These are phyloP conservation scores for Ulota crispa DNA, from an alignment of 225 moss, liverwort and hornwort genomes.

Conservation along the genomic window DNA sequence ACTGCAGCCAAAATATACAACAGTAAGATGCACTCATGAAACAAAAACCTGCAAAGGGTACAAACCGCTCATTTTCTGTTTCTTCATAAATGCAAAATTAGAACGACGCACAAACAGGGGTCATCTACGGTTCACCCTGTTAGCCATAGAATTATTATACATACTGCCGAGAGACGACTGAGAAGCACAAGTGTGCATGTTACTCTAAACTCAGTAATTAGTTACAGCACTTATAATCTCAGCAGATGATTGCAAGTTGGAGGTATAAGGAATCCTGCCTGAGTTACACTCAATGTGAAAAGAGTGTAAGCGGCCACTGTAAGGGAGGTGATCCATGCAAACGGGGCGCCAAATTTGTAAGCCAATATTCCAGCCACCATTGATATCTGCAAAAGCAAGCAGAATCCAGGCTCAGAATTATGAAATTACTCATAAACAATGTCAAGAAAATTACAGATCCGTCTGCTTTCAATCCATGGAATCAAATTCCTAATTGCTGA, in stretches of 20 bases:
- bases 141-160: neutral
- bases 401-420: constrained; percentile 23
- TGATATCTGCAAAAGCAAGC: constrained; percentile 66
- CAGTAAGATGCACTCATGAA: constrained; percentile 20
- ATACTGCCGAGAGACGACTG: neutral
- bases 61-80: neutral
- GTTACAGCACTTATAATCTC: neutral
- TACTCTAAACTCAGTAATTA: constrained; percentile 5
- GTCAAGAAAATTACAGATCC: constrained; percentile 6
- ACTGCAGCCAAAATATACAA: constrained; percentile 57
- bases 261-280: constrained; percentile 48
- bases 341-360: constrained; percentile 94
- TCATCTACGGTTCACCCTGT: neutral
- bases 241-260: constrained; percentile 12
- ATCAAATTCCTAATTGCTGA: constrained; percentile 6
- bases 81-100: neutral
- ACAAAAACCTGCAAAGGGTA: constrained; percentile 4
- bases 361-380: constrained; percentile 98
- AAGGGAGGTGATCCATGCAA: constrained; percentile 90
- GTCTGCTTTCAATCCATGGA: neutral
- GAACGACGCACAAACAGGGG: neutral
- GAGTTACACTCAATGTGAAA: constrained; percentile 94
- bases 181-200: neutral
- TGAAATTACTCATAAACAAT: constrained; percentile 12
- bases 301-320: constrained; percentile 94